These are phyloP conservation scores for Wickerhamiella sorbophila DNA, from an alignment of 805 yeast species.

Conservation along the genomic window DNA sequence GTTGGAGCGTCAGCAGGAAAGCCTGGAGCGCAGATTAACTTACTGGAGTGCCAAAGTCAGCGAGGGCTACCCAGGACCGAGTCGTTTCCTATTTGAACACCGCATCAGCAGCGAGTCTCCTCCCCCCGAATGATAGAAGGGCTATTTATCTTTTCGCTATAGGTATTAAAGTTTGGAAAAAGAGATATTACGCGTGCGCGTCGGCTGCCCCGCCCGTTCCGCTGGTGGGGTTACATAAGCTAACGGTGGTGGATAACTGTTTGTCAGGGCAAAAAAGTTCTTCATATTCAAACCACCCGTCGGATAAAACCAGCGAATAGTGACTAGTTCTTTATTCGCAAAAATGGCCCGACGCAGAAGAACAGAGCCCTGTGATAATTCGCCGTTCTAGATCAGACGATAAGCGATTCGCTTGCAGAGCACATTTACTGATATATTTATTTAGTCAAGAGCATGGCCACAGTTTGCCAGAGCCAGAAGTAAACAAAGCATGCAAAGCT, in stretches of 20 bases:
- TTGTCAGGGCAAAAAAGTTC: not conserved
- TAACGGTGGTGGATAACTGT: not conserved
- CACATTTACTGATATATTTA: too few species aligned
- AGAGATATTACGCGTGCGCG: too few species aligned
- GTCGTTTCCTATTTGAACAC: not conserved
- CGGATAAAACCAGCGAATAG: slow-evolving; percentile 16
- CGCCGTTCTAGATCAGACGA: slow-evolving; percentile 3
- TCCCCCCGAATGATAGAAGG: not conserved
- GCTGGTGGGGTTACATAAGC: too few species aligned
- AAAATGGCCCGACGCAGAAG: slow-evolving; percentile 24
- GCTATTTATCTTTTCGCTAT: not conserved
- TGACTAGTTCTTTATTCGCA: slow-evolving; percentile 11
- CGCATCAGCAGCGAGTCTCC: not conserved
- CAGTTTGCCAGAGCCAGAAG: slow-evolving; percentile 65
- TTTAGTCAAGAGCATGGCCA: too few species aligned
- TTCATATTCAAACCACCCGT: slow-evolving; percentile 9
- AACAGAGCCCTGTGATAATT: slow-evolving; percentile 12
- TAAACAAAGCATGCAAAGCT: slow-evolving; percentile 62
- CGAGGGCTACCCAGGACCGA: not conserved
- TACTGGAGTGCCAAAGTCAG: not conserved
- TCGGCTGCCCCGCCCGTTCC: too few species aligned
- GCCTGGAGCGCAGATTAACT: not conserved
- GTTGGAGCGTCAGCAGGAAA: not conserved
- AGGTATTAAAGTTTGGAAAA: not conserved
- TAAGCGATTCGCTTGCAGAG: not conserved